Base-by-base conservation (phyloP, 495 filamentous ascomycete genomes). In the Talaromyces ruber region DNA sequence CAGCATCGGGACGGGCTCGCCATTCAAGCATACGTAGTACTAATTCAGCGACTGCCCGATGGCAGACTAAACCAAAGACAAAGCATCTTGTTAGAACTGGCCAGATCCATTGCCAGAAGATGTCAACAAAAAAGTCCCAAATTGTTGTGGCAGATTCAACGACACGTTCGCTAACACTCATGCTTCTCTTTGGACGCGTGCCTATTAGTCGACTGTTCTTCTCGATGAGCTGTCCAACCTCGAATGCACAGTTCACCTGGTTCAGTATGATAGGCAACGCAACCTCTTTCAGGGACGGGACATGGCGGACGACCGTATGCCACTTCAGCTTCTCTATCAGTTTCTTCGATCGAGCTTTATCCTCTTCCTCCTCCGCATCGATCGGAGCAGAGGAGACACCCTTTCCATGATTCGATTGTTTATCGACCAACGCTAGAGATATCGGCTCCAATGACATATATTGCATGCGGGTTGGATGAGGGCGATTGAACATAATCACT, bases 221-320 rank as follows among this genome's bases (percentile, higher is more conserved):
- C 65, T 93, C 88, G 62, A 98, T 82, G 45, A 97, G 75, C 62
- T 86, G 80, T 45, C 89, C 86, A 65, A 97, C 79, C 68, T 99
- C 94, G 74, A 87, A 92, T 1, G 93, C 90, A 76, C 94, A 98
- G 69, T 99, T 99, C 68, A 97, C 88, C 72, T 99, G 94, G 67
- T 93, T 92, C 62, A 98, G 82, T 60, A 98, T 93, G 28, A 83
- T 86, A 12, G 86, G 83, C 29, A 99, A 80, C 7, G 87, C 84
- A 60, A 83, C 80, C 67, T 98, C 94, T 70, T 97, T 96, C 62
- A 86, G 82, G 2, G 95, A 92, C 5, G 86, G 83, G 2, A 82
- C 74, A 65, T 88, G 90, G 68, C 81, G 86, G 45, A 89, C 76
- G 14, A 98, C 90, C 7, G 90, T 91, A 72, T 99, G 94, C 45